These are phyloP conservation scores for Cucurbita moschata DNA, from an alignment of 306 rosid genomes.

Conservation along the genomic window DNA sequence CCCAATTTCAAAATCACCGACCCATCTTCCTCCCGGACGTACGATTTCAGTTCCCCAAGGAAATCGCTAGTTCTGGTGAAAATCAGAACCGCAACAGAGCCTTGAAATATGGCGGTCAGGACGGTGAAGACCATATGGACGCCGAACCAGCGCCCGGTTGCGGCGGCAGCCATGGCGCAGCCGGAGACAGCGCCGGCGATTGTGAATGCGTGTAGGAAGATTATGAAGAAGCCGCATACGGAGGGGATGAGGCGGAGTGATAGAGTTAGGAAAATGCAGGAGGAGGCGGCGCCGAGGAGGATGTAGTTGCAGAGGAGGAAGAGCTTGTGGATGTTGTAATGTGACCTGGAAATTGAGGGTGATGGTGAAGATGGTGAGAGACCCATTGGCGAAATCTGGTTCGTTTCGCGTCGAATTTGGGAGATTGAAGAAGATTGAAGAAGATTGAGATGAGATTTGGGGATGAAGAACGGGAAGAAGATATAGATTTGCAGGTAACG, in stretches of 20 bases:
- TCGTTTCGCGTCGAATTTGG: not conserved
- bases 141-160: slow-evolving; percentile 47
- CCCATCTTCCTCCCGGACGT: slow-evolving; percentile 74
- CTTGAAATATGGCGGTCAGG: slow-evolving; percentile 66
- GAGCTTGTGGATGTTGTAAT: slow-evolving; percentile 55
- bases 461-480: not conserved
- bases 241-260: slow-evolving; percentile 80
- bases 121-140: slow-evolving; percentile 82
- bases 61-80: slow-evolving; percentile 53
- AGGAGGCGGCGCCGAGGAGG: slow-evolving; percentile 74
- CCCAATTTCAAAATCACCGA: slow-evolving; percentile 57
- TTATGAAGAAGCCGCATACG: slow-evolving; percentile 57
- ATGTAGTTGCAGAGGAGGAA: slow-evolving; percentile 84
- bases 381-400: not conserved
- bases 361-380: not conserved
- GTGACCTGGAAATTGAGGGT: slow-evolving; percentile 12
- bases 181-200: slow-evolving; percentile 64
- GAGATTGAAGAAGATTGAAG: not conserved
- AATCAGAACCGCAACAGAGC: slow-evolving; percentile 57
- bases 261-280: slow-evolving; percentile 89
- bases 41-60: slow-evolving; percentile 46
- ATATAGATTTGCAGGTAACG: not conserved
- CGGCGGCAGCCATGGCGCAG: slow-evolving; percentile 41
- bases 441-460: not conserved
- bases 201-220: slow-evolving; percentile 69